These are phyloP conservation scores for Viola odorata DNA, from an alignment of 345 rosid species.

Conservation along the genomic window DNA sequence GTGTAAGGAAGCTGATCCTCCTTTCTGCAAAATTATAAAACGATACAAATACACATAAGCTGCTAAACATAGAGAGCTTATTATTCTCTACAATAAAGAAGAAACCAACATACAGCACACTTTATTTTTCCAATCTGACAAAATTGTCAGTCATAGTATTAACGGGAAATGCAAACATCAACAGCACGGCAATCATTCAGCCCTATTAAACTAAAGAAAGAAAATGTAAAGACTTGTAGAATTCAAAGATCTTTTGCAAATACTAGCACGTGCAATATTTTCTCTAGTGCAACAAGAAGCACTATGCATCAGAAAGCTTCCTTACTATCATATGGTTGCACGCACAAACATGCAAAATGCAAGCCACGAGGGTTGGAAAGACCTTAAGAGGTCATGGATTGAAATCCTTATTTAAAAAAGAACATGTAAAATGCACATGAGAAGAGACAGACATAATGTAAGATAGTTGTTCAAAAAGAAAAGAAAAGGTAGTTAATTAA, in stretches of 20 bases:
- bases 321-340: too few species aligned
- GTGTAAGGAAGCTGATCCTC: constrained; percentile 54
- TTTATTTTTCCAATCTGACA: neutral
- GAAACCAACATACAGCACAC: neutral
- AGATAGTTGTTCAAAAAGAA: too few species aligned
- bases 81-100: neutral
- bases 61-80: neutral
- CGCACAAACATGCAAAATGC: neutral
- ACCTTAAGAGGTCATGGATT: neutral
- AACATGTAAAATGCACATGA: neutral
- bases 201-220: neutral
- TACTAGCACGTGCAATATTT: too few species aligned
- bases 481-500: neutral
- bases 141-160: neutral
- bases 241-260: too few species aligned
- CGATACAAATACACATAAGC: neutral
- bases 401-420: neutral
- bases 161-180: neutral
- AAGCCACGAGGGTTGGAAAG: neutral
- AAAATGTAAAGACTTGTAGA: too few species aligned
- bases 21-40: constrained; percentile 38
- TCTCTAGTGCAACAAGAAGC: too few species aligned
- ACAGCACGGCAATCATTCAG: neutral
- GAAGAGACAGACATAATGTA: neutral
- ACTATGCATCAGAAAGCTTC: too few species aligned